Conservation (phyloP, 2,329 filamentous ascomycete genomes). For the Fusarium napiforme region DNA sequence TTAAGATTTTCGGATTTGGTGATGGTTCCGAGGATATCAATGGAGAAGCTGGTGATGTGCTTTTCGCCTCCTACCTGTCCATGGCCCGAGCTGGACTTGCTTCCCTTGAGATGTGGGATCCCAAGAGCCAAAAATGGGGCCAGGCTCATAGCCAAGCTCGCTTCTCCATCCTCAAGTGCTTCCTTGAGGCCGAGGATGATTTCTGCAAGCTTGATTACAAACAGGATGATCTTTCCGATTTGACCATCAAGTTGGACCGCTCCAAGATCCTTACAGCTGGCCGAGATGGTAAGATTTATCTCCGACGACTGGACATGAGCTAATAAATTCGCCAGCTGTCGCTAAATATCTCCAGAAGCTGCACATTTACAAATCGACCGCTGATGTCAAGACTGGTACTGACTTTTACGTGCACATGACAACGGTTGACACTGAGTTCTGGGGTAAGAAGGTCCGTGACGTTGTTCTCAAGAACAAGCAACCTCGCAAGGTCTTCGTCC, state of each 20-base stretch:
- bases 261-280: slow-evolving; percentile 87
- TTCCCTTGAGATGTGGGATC: slow-evolving; percentile 94
- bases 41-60: slow-evolving; percentile 82
- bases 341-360: slow-evolving; percentile 89
- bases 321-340: slow-evolving; percentile 66
- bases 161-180: slow-evolving; percentile 86
- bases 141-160: slow-evolving; percentile 92
- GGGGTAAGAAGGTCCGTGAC: slow-evolving; percentile 81
- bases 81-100: slow-evolving; percentile 95
- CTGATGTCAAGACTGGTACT: slow-evolving; percentile 81
- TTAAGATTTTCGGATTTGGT: slow-evolving; percentile 92
- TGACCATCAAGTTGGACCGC: slow-evolving; percentile 85
- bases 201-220: slow-evolving; percentile 86
- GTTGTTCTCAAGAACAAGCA: slow-evolving; percentile 81
- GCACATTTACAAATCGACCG: slow-evolving; percentile 92
- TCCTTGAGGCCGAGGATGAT: slow-evolving; percentile 85
- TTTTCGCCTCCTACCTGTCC: slow-evolving; percentile 87
- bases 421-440: slow-evolving; percentile 82
- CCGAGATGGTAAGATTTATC: slow-evolving; percentile 64
- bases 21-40: slow-evolving; percentile 79
- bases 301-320: slow-evolving; percentile 6
- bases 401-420: slow-evolving; percentile 88
- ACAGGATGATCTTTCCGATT: slow-evolving; percentile 78
- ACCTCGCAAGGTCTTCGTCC: slow-evolving; percentile 91
- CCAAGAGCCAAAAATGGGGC: slow-evolving; percentile 89